phyloP scores from a whole-genome alignment of 495 filamentous ascomycete species.

The Aspergillus baeticus region DNA sequence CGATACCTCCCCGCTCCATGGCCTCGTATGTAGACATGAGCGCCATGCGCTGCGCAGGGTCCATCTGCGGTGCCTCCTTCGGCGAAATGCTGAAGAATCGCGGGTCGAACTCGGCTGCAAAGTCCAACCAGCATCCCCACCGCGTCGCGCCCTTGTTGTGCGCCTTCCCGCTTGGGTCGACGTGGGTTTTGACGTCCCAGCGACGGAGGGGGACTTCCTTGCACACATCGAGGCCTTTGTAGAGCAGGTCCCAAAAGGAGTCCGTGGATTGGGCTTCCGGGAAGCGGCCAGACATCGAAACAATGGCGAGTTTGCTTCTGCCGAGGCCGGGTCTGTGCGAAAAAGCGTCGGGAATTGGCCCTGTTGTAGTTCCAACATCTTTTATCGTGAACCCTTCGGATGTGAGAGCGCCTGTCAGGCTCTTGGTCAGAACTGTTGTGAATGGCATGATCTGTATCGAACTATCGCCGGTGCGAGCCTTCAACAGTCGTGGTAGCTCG shows the following conservation, averaged over 20 bases:
- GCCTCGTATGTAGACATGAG: constrained; percentile 1
- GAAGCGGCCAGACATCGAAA: constrained; percentile 73
- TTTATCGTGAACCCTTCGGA: background rate
- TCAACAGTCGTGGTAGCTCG: background rate
- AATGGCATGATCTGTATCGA: background rate
- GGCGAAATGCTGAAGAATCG: constrained; percentile 79
- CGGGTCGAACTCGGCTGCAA: constrained; percentile 80
- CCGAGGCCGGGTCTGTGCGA: constrained; percentile 4
- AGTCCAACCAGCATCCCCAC: constrained; percentile 83
- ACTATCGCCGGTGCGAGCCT: background rate
- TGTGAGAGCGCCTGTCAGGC: background rate
- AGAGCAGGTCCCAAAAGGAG: constrained; percentile 70
- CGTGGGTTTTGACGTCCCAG: constrained; percentile 75
- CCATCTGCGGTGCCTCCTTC: background rate
- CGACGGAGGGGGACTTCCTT: constrained; percentile 61
- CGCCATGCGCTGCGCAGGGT: background rate
- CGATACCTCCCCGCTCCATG: background rate
- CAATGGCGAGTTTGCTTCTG: constrained; percentile 58
- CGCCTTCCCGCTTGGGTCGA: constrained; percentile 71
- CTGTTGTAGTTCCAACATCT: background rate
- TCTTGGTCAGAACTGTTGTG: background rate
- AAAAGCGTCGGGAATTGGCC: background rate
- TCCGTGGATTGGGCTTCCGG: constrained; percentile 64
- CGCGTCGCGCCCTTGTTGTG: constrained; percentile 78
- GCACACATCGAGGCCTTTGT: constrained; percentile 59